Base-by-base conservation (phyloP, 2,329 filamentous ascomycete genomes). In the Berkeleyomyces rouxiae region DNA sequence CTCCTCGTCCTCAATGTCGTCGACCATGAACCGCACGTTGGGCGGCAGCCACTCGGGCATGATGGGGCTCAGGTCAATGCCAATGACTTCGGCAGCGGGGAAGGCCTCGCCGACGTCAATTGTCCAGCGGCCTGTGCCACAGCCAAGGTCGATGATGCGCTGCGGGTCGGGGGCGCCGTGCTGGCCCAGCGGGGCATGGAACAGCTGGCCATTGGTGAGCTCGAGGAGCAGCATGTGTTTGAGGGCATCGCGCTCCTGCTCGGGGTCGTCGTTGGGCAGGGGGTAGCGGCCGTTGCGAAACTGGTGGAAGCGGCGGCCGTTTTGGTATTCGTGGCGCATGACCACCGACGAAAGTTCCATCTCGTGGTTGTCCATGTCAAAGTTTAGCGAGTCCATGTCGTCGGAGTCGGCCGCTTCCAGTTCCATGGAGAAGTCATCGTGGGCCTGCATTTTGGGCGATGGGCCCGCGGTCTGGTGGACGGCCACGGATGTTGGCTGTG, bases 21-120 rank as follows among this genome's bases (percentile, higher is more conserved):
- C 83, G 7, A 86, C 76, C 64, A 83, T 74, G 71, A 85, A 85
- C 6, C 74, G 75, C n/a, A 82, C 75, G 68, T 85, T 85, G 9
- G 79, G 76, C 13, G 82, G 83, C 10, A 84, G 75, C 70, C 73
- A 75, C 43, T 70, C 71, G 1, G 75, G 74, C 66, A 79, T 76
- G 23, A 78, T 78, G 1, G 77, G 75, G 2, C 75, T 76, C 16
- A 78, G 66, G 60, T 78, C 75, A 36, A 72, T 74, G 53, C 75
- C 75, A 13, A 74, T 63, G 2, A 77, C 72, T 53, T 71, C 71
- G 4, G 75, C 71, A 44, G 69, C 69, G n/a, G 74, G 74, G 61
- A 73, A 76, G 31, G 70, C 66, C 66, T 77, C 75, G 58, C 73
- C 76, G 65, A 76, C 75, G 64, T 78, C 75, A 59, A 83, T 77